Conservation (phyloP, 2,329 filamentous ascomycete genomes). For the Colletotrichum falcatum region DNA sequence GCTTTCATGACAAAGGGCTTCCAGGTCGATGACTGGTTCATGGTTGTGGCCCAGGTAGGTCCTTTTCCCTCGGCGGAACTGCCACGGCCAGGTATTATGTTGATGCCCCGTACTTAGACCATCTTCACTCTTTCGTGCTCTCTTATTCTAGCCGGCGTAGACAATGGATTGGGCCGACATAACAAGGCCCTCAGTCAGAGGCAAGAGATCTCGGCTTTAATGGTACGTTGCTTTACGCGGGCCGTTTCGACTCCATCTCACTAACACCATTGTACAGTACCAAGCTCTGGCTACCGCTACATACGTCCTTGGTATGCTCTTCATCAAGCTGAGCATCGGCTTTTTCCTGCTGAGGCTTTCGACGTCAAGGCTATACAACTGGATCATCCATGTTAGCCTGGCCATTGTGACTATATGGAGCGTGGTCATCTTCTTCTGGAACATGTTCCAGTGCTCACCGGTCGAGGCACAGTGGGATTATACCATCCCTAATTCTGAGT, state of each 20-base stretch:
- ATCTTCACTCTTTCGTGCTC: constrained; percentile 62
- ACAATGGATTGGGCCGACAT: constrained; percentile 59
- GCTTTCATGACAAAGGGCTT: constrained; percentile 58
- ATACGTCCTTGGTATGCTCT: constrained; percentile 66
- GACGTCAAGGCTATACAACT: constrained; percentile 59
- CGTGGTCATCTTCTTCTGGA: constrained; percentile 63
- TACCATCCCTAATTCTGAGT: constrained; percentile 56
- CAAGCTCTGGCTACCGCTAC: constrained; percentile 64
- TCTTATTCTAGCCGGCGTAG: constrained; percentile 59
- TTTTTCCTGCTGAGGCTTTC: constrained; percentile 64
- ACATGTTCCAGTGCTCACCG: constrained; percentile 64
- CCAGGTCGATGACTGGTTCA: constrained; percentile 66
- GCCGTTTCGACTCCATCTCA: not conserved
- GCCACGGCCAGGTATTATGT: not conserved
- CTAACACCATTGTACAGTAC: constrained; percentile 52
- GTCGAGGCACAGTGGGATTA: constrained; percentile 66
- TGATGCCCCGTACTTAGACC: constrained; percentile 46
- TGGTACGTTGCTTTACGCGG: constrained; percentile 47
- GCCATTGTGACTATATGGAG: constrained; percentile 61
- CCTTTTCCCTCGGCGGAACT: constrained; percentile 6
- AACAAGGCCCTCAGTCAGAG: constrained; percentile 57
- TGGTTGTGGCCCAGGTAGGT: constrained; percentile 61
- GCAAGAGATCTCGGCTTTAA: constrained; percentile 59
- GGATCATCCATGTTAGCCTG: constrained; percentile 60
- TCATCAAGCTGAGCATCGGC: constrained; percentile 68